These are phyloP conservation scores for Murraya koenigii DNA, from an alignment of 345 rosid genomes.

Conservation along the genomic window DNA sequence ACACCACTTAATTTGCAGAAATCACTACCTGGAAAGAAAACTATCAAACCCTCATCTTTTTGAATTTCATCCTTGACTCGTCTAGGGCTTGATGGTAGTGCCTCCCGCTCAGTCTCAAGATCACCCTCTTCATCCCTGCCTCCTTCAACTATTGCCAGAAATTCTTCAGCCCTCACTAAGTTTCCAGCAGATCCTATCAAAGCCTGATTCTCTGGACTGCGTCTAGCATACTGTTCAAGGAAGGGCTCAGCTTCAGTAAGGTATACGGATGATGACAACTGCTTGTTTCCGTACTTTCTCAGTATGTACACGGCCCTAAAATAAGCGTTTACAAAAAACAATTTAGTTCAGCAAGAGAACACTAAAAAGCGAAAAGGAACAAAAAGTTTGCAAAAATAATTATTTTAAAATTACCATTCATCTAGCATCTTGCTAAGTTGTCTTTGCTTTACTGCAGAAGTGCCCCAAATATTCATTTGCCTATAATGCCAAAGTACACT, in stretches of 20 bases:
- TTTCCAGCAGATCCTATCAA: conserved; percentile 92
- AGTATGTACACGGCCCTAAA: conserved; percentile 73
- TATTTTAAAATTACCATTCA: conserved; percentile 68
- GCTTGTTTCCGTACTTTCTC: conserved; percentile 65
- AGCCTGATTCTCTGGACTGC: conserved; percentile 66
- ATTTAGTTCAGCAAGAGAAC: neutral
- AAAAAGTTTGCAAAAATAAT: conserved; percentile 17
- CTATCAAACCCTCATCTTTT: conserved; percentile 75
- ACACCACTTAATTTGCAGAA: neutral
- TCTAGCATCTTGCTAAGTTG: conserved; percentile 90
- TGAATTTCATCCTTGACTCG: conserved; percentile 49
- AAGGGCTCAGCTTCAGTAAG: conserved; percentile 95
- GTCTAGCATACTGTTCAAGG: conserved; percentile 77
- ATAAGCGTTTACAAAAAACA: conserved; percentile 4
- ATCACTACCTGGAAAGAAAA: conserved; percentile 86
- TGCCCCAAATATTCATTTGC: conserved; percentile 91
- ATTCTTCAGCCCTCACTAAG: conserved; percentile 67
- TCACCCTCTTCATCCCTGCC: conserved; percentile 93
- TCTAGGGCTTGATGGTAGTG: conserved; percentile 45
- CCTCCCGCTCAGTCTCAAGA: conserved; percentile 51
- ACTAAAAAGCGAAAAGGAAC: neutral
- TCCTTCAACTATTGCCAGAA: conserved; percentile 77
- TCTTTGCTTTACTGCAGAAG: conserved; percentile 76
- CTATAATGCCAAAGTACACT: conserved; percentile 34
- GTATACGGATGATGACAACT: conserved; percentile 69